A percentile compares a stretch with the other conserved stretches of the same genome.
These are phyloP conservation scores for Nemania sp. DNA, from an alignment of 2,329 filamentous ascomycete species.

Conservation along the genomic window DNA sequence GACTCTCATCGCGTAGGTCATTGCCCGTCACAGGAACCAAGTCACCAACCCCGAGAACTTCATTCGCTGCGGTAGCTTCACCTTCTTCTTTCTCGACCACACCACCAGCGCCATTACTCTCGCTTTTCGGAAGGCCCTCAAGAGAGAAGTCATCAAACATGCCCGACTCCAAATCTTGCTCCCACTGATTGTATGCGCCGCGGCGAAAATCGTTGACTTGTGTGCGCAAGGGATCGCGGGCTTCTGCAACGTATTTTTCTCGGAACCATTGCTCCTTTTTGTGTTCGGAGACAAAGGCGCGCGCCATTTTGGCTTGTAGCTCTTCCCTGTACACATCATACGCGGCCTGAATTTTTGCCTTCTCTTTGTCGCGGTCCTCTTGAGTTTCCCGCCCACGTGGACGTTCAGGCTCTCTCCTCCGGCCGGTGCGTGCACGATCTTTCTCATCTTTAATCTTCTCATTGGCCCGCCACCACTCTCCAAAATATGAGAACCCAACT, in stretches of 20 bases:
- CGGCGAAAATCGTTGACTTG: slow-evolving; percentile 81
- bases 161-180: slow-evolving; percentile 80
- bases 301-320: slow-evolving; percentile 77
- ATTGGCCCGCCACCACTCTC: slow-evolving; percentile 84
- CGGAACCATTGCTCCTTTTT: slow-evolving; percentile 98
- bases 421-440: slow-evolving; percentile 70
- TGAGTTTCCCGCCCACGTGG: slow-evolving; percentile 66
- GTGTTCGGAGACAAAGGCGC: slow-evolving; percentile 86
- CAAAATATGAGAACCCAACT: slow-evolving; percentile 83
- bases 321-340: slow-evolving; percentile 71
- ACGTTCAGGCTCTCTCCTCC: slow-evolving; percentile 66
- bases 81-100: slow-evolving; percentile 93
- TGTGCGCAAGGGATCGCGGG: slow-evolving; percentile 72
- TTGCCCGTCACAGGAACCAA: slow-evolving; percentile 81
- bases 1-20: slow-evolving; percentile 85
- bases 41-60: slow-evolving; percentile 90
- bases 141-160: slow-evolving; percentile 93
- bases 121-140: slow-evolving; percentile 90
- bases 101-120: slow-evolving; percentile 84
- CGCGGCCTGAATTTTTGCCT: slow-evolving; percentile 72
- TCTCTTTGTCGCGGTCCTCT: slow-evolving; percentile 78
- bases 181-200: slow-evolving; percentile 82
- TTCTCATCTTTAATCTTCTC: slow-evolving; percentile 82
- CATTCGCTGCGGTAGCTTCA: slow-evolving; percentile 86
- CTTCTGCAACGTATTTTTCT: slow-evolving; percentile 86